phyloP scores from a whole-genome alignment of 2,329 filamentous ascomycete species.

The Alternaria consortialis region DNA sequence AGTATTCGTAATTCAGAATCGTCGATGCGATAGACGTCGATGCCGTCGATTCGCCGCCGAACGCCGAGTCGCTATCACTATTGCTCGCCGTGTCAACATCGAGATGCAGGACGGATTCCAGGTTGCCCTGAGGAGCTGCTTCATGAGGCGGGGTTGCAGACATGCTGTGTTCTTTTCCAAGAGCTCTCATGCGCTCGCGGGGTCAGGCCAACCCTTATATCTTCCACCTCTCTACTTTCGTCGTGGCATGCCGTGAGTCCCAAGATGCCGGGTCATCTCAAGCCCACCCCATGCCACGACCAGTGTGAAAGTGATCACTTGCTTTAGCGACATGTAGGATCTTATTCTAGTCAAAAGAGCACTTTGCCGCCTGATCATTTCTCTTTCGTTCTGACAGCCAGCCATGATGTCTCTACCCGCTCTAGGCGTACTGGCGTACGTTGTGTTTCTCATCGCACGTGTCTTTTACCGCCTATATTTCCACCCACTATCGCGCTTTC shows the following conservation, averaged over 20 bases:
- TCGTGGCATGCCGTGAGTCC: conserved; percentile 3
- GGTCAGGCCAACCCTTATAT: conserved; percentile 3
- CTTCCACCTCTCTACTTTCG: conserved; percentile 9
- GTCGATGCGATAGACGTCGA: conserved; percentile 49
- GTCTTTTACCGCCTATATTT: conserved; percentile 54
- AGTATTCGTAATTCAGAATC: conserved; percentile 51
- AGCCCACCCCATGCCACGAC: conserved; percentile 2
- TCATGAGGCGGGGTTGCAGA: conserved; percentile 15
- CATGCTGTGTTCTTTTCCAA: conserved; percentile 16
- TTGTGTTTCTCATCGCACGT: conserved; percentile 31
- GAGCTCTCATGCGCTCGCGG: conserved; percentile 3
- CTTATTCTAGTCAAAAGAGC: conserved; percentile 5
- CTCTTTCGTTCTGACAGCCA: conserved; percentile 5
- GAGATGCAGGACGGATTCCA: conserved; percentile 41
- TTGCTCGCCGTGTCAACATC: conserved; percentile 39
- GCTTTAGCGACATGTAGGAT: conserved; percentile 2
- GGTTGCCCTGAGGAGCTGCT: conserved; percentile 19
- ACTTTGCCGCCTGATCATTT: neutral
- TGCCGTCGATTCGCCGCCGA: conserved; percentile 35
- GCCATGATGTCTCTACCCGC: conserved; percentile 19
- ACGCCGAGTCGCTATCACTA: conserved; percentile 45
- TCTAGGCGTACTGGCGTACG: conserved; percentile 18
- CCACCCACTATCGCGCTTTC: conserved; percentile 57
- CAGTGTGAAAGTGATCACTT: neutral
- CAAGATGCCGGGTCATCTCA: conserved; percentile 3